Evolutionary conservation across 129 eudicot genomes (phyloP), one percentile per base, ranked within the genome.

Genomic region (Helianthus tuberosus): DNA sequence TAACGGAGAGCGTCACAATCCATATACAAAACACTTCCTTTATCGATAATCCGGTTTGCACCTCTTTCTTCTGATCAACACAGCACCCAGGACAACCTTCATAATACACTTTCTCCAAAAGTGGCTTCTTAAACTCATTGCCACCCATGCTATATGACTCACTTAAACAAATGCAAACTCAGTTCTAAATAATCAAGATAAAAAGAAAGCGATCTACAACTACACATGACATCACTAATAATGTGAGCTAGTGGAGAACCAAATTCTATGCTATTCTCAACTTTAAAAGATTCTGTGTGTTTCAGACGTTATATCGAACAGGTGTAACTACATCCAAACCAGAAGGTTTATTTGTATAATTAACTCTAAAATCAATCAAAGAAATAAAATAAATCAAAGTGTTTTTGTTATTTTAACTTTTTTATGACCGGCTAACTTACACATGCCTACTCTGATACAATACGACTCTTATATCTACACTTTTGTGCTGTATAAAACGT

Each of bases 71-170:
- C 73, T 23, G 74, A 57, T 93, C 96, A 61, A 93, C 76, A 48
- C 60, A 54, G 81, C 98, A 93, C 6, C 98, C 96, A 0, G 96
- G 85, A 74, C 98, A 89, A 5, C 54, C 76, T 59, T 86, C 89
- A 25, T 81, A 35, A 77, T 75, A 89, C 46, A 69, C 67, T 32
- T 82, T 76, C 49, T 81, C 67, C 80, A 92, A 68, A 58, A 92
- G 77, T 29, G 83, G 61, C 76, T 79, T 71, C 47, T 68, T 76
- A 32, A 47, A 5, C 76, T 68, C 73, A 12, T 46, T 35, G 64
- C 64, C 83, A 65, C 69, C 79, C 85, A 76, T 81, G 60, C 69
- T 44, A 5, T 32, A 12, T 2, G 14, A 13, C 2, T 59, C 64
- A 59, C 64, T 3, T 11, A 59, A 5, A 51, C 20, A 50, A 50